These are phyloP conservation scores for Termitomyces sp. DNA, from an alignment of 768 basidiomycete species.

Conservation along the genomic window DNA sequence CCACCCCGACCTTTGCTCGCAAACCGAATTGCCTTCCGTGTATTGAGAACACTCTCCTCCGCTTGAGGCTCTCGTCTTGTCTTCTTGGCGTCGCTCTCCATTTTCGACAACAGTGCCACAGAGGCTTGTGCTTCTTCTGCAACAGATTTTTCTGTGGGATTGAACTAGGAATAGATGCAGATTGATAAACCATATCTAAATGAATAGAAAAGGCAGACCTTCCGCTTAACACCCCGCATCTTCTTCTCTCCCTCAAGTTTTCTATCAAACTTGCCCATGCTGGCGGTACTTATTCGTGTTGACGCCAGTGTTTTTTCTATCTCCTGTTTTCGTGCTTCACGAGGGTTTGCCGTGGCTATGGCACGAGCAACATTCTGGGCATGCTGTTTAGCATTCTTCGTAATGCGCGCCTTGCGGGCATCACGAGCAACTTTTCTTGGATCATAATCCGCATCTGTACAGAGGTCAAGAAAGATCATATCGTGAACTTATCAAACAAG, in stretches of 20 bases:
- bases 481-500: not conserved
- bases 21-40: constrained; percentile 82
- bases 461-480: not conserved
- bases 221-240: constrained; percentile 83
- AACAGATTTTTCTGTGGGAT: constrained; percentile 68
- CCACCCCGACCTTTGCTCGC: constrained; percentile 71
- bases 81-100: constrained; percentile 74
- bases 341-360: constrained; percentile 26
- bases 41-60: constrained; percentile 67
- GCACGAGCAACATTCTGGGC: constrained; percentile 69
- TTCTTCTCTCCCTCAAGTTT: constrained; percentile 91
- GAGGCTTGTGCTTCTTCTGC: constrained; percentile 69
- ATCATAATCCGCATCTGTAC: constrained; percentile 72
- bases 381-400: constrained; percentile 82
- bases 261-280: constrained; percentile 93
- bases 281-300: constrained; percentile 83
- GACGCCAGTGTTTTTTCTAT: constrained; percentile 76
- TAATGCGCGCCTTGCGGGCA: constrained; percentile 76
- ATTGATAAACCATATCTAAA: not conserved
- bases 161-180: constrained; percentile 56
- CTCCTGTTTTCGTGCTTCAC: constrained; percentile 60
- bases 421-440: constrained; percentile 72
- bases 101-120: constrained; percentile 69
- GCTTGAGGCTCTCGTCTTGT: constrained; percentile 42
- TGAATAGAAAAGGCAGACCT: constrained; percentile 48